These are phyloP conservation scores for Boletus huronensis DNA, from an alignment of 768 basidiomycete species.

Conservation along the genomic window DNA sequence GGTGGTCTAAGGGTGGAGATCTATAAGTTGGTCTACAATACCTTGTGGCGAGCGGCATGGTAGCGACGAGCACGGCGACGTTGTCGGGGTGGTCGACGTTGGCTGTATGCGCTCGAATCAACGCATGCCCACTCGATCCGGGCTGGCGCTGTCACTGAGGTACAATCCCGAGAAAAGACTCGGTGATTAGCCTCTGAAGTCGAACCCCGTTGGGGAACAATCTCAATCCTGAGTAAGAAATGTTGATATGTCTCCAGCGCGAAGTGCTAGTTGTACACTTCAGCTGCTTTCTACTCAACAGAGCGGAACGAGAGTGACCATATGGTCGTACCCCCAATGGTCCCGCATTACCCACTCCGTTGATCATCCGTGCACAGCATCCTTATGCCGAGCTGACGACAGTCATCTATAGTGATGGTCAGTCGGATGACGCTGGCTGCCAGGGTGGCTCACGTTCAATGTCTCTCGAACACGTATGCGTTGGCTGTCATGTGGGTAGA, in stretches of 20 bases:
- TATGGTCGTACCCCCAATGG: too few species aligned
- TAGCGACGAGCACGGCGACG: neutral
- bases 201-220: neutral
- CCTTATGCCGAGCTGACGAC: neutral
- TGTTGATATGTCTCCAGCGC: neutral
- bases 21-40: neutral
- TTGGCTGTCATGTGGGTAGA: neutral
- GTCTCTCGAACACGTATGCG: neutral
- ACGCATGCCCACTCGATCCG: neutral
- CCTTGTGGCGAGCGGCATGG: neutral
- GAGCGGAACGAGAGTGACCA: neutral
- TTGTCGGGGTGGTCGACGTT: neutral
- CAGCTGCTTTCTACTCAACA: neutral
- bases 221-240: neutral
- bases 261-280: neutral
- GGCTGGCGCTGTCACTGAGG: neutral
- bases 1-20: neutral
- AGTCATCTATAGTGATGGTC: neutral
- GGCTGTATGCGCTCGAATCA: constrained; percentile 3
- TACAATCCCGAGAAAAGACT: neutral
- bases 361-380: constrained; percentile 9
- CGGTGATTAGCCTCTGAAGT: too few species aligned
- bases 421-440: constrained; percentile 3
- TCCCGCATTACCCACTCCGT: neutral
- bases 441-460: constrained; percentile 8